Evolutionary conservation across 345 rosid species (phyloP), one percentile per base, ranked within the genome.

Genomic region (Jatropha curcas): DNA sequence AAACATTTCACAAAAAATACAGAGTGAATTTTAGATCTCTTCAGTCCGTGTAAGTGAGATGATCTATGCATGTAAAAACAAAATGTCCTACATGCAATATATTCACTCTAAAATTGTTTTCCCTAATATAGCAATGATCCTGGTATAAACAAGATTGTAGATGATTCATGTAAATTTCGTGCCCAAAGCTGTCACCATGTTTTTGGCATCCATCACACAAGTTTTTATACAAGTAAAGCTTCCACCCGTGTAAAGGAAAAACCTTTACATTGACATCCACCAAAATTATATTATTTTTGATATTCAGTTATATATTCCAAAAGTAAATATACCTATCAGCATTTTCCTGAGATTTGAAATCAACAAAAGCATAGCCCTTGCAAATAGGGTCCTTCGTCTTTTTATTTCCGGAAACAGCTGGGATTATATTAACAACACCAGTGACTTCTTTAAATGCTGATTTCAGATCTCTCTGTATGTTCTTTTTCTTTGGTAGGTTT

Each of bases 401-500:
- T 83, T 82, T 87, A 74, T 89, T 92, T 59, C 97, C 98, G 52
- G 88, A 71, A 71, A 94, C 93, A 62, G 84, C 91, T 27, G 98
- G 97, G 67, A 72, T 62, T n/a, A 94, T 83, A 67, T 73, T 77
- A 72, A 81, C 61, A 41, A 94, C 60, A 24, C 98, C 97, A 67
- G 79, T 78, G 30, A 87, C 85, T 39, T 80, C 95, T 76, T 86
- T 72, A 67, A 90, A 94, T 60, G 95, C 92, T 69, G 66, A 74
- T 76, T 85, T 81, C 62, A 94, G 84, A 88, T 94, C 97, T 75
- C 96, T 86, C 30, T 87, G 89, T 70, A 94, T 76, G 57, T 92
- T 94, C 91, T 85, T 94, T 82, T 94, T 94, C 97, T 85, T 94
- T 1, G 98, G 98, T 67, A 94, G 92, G 82, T 90, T 87, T 17